phyloP scores from a whole-genome alignment of 768 basidiomycete genomes.

The Krasilnikovozyma curviuscula region DNA sequence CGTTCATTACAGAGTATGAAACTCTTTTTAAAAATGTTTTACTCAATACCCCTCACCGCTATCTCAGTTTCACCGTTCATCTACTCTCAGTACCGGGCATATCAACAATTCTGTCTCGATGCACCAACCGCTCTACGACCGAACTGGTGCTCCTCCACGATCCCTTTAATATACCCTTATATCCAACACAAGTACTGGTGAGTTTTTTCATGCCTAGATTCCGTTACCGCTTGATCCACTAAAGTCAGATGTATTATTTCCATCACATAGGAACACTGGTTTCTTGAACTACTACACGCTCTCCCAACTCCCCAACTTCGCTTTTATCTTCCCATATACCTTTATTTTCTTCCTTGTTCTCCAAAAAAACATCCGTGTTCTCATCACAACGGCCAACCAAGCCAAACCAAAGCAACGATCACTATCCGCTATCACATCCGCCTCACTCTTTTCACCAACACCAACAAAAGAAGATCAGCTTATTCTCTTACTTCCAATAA shows the following conservation, averaged over 20 bases:
- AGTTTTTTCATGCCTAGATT: slow-evolving; percentile 5
- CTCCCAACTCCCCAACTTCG: slow-evolving; percentile 77
- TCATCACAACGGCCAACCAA: neutral
- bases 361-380: slow-evolving; percentile 20
- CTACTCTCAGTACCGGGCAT: slow-evolving; percentile 49
- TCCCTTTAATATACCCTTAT: slow-evolving; percentile 61
- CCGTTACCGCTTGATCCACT: neutral
- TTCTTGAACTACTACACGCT: slow-evolving; percentile 70
- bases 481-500: slow-evolving; percentile 54
- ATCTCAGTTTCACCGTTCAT: slow-evolving; percentile 53
- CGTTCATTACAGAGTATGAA: slow-evolving; percentile 37
- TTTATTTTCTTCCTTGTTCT: slow-evolving; percentile 34
- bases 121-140: slow-evolving; percentile 11
- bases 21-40: slow-evolving; percentile 33
- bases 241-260: neutral
- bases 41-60: no score
- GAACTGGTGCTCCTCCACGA: slow-evolving; percentile 43
- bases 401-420: neutral
- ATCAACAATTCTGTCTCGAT: slow-evolving; percentile 41
- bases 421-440: neutral
- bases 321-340: slow-evolving; percentile 51
- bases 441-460: neutral
- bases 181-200: slow-evolving; percentile 66
- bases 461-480: neutral
- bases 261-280: slow-evolving; percentile 40